Base-by-base conservation (phyloP, 306 rosid genomes). In the Quillaja saponaria region DNA sequence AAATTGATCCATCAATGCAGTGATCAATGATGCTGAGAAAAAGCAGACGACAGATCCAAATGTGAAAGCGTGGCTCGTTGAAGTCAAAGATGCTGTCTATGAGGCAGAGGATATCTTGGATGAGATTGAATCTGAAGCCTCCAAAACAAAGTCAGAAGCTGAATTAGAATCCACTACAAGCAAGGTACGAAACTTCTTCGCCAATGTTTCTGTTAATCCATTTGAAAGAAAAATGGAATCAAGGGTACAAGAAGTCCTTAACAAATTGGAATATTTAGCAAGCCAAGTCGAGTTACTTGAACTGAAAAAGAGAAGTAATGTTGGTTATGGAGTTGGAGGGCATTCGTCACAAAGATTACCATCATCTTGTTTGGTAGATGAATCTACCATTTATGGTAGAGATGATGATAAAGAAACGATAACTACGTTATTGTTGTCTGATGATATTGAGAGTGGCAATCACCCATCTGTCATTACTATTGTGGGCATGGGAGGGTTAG, bases 11-110 rank as follows among this genome's bases (percentile, higher is more conserved):
- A 34, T 69, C 1, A 64, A 72, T 8, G 51, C 55, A 16, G 44
- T 71, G 73, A 58, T 71, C 34, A 40, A 33, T 19, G 62, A 76
- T 33, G 81, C 81, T 0, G 77, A 71, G 69, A 72, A 71, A 59
- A 76, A 76, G 69, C 77, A 76, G 55, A 64, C 71, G 33, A 18
- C 53, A 41, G 46, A 62, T 39, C 40, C 31, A 25, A 25, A 25
- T 25, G 31, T 25, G 31, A 25, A 25, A 25, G 31, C 31, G 4
- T 25, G 31, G 69, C 40, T 64, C 3, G 37, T 13, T 8, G 71
- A 66, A 17, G 54, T 66, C 38, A 53, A 45, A 31, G 62, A 40
- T 0, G 54, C 61, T 33, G 25, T 31, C 16, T 54, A 14, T 44
- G 31, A 20, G 16, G 70, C 25, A 0, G 62, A 66, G 28, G 63